Evolutionary conservation across 2,329 filamentous ascomycete genomes (phyloP), one percentile per base, ranked within the genome.

Genomic region (Diaporthe helianthi): DNA sequence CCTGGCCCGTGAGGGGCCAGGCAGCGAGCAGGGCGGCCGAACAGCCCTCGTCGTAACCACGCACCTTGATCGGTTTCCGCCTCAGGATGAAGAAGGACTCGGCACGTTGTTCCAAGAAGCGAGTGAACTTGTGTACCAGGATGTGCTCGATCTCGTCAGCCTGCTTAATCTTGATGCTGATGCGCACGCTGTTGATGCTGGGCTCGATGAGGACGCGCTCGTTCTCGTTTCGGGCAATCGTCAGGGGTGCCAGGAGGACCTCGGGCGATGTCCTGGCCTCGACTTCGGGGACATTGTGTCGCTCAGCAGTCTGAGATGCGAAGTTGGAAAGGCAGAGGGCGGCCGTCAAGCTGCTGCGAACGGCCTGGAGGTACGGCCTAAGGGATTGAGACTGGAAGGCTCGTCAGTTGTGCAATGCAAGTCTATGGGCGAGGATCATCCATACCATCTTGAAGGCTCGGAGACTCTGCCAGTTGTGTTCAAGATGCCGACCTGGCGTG

Each of bases 91-190:
- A 98, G 83, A 99, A 99, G 0, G 93, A 93, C 82, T 99, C 96
- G 60, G 96, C 96, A 81, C 95, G 87, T 83, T 98, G 95, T 47
- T 93, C 98, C 83, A 99, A 83, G 86, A 99, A 99, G 68, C 96
- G 88, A 49, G 94, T 97, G 78, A 99, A 98, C 83, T 99, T 99
- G 84, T 98, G 96, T 73, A 99, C 96, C 72, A 99, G 85, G 73
- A 99, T 98, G 79, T 97, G 89, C 82, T 99, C 96, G 77, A 98
- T 99, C 84, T 99, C 96, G 81, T 99, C 96, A 72, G 96, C 96
- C 85, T 99, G 96, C 85, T 99, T 99, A 82, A 99, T 98, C 86
- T 95, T 93, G 84, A 99, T 97, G 87, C 93, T 97, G 78, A 99
- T 92, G 75, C 96, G 92, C 75, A 99, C 92, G 75, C 93, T 97